These are phyloP conservation scores for Oidium heveae DNA, from an alignment of 2,329 filamentous ascomycete species.

Conservation along the genomic window DNA sequence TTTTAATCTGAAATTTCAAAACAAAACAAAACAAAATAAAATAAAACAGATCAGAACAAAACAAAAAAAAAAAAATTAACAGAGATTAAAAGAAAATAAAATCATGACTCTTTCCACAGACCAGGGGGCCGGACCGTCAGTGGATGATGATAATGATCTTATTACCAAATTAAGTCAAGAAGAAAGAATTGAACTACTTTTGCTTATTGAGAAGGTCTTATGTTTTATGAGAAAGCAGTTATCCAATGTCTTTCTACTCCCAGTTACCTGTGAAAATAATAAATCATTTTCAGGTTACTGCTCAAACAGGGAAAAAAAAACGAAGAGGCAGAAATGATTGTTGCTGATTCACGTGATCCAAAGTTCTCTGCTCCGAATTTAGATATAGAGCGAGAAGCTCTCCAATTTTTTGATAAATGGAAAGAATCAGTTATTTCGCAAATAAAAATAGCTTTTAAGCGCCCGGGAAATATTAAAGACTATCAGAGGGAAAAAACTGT, in stretches of 20 bases:
- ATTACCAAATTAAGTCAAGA: constrained; percentile 11
- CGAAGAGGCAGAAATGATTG: constrained; percentile 25
- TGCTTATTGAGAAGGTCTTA: constrained; percentile 25
- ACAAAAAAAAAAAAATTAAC: no score
- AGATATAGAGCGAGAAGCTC: constrained; percentile 42
- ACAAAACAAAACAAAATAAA: no score
- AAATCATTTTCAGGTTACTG: constrained; percentile 10
- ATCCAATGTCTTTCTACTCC: constrained; percentile 23
- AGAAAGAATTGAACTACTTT: constrained; percentile 21
- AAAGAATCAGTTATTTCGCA: constrained; percentile 42
- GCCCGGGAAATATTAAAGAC: constrained; percentile 19
- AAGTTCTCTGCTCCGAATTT: constrained; percentile 20
- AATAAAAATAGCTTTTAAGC: constrained; percentile 40
- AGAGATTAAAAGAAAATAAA: no score
- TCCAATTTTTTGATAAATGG: constrained; percentile 63
- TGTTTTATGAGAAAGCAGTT: constrained; percentile 29
- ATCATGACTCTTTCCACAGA: background rate
- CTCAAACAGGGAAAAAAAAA: constrained; percentile 22
- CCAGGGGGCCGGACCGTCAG: background rate
- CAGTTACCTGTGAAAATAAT: constrained; percentile 2
- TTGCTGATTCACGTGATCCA: background rate
- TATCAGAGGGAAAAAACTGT: constrained; percentile 11
- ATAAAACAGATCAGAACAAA: no score
- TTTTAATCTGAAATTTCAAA: no score
- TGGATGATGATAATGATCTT: constrained; percentile 4